Evolutionary conservation across 352 stramenopile species (phyloP), one percentile per base, ranked within the genome.

Genomic region (Globisporangium orthogonon): DNA sequence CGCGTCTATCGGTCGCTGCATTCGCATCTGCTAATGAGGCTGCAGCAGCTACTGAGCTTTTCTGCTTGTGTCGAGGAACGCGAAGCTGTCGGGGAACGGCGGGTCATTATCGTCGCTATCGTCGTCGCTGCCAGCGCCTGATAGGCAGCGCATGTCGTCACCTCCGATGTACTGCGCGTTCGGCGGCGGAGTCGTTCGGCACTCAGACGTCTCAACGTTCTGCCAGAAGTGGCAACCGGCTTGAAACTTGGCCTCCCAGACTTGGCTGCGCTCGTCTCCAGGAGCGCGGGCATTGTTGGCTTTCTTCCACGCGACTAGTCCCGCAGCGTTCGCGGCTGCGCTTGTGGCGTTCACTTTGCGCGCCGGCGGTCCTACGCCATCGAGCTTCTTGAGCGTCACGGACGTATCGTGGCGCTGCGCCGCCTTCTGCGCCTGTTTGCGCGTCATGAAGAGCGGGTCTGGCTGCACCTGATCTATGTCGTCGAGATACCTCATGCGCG

Each of bases 171-270:
- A 51, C 28, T 58, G 56, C 15, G 44, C 67, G 46, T 41, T 56
- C 0, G 51, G 40, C 4, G 73, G 73, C 1, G 67, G 37, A 6
- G 49, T 48, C 1, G 69, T 55, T 46, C 73, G 64, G 49, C 78
- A 91, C 58, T 90, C 80, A 39, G 70, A 64, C 1, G 78, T 90
- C 62, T 89, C 80, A 51, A 77, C 39, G 56, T 78, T 88, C 52
- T 91, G 74, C 69, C 78, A 93, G 53, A 89, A 89, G 63, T 87
- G 77, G 30, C 80, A 91, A 1, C 78, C 83, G 6, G 80, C 83
- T 59, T 91, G 80, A 41, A 85, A 86, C 14, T 76, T 61, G 28
- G 73, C 65, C 39, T 80, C 54, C 81, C 78, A 91, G 6, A 70
- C 79, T 37, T 76, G 65, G 61, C 76, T 50, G 37, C 56, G 50